Percentiles rank a stretch among this genome's conserved stretches.
phyloP scores from a whole-genome alignment of 1,284 basidiomycete genomes.

The Xerocomus amazonicus region DNA sequence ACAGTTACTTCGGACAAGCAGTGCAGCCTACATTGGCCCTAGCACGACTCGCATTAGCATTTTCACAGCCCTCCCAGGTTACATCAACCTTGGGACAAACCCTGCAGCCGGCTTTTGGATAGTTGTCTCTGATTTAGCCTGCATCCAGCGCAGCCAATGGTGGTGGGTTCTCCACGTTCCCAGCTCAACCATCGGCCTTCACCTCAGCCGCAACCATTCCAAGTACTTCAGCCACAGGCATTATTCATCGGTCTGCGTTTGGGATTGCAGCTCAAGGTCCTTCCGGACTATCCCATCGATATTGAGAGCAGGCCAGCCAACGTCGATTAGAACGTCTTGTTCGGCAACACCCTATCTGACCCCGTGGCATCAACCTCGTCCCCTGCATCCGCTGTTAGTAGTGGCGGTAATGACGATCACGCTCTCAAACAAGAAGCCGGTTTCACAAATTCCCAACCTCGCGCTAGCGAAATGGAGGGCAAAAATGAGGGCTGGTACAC shows the following conservation, averaged over 20 bases:
- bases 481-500: no score
- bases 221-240: slow-evolving; percentile 9
- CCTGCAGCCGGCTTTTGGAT: slow-evolving; percentile 37
- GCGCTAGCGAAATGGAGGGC: no score
- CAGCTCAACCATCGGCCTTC: slow-evolving; percentile 31
- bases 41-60: slow-evolving; percentile 34
- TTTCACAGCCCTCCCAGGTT: slow-evolving; percentile 38
- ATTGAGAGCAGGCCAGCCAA: slow-evolving; percentile 28
- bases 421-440: no score
- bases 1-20: slow-evolving; percentile 3
- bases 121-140: slow-evolving; percentile 31
- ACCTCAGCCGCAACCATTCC: slow-evolving; percentile 10
- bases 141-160: slow-evolving; percentile 26
- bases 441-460: no score
- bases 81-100: slow-evolving; percentile 36
- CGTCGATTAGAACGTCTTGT: slow-evolving; percentile 16
- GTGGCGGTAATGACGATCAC: no score
- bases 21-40: slow-evolving; percentile 37
- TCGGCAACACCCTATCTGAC: slow-evolving; percentile 13
- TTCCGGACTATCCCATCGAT: slow-evolving; percentile 27
- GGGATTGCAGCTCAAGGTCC: slow-evolving; percentile 25
- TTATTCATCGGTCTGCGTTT: slow-evolving; percentile 30
- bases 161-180: slow-evolving; percentile 39
- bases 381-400: slow-evolving; percentile 1
- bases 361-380: not conserved